Evolutionary conservation across 371 early-diverging fungal genomes (phyloP).

Genomic region (Zychaea mexicana): DNA sequence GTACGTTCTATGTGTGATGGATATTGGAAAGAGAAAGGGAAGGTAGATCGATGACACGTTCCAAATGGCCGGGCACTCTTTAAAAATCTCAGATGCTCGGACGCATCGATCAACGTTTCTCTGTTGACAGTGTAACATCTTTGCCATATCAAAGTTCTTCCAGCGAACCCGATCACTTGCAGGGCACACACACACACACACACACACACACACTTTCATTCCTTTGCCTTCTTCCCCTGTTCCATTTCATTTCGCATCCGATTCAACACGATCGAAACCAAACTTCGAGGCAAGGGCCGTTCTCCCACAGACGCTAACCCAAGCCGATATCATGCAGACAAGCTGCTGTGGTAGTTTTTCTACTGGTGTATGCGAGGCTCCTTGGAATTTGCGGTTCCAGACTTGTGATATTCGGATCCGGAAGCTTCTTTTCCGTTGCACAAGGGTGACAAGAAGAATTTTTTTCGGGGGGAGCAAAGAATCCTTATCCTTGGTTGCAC

Average conservation of each 20-base stretch:
- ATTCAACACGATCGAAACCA: no score
- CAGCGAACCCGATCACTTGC: conserved; percentile 12
- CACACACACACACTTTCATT: no score
- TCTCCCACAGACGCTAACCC: no score
- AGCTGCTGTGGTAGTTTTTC: no score
- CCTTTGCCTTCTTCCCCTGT: no score
- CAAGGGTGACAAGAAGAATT: conserved; percentile 2
- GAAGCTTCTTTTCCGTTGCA: background rate
- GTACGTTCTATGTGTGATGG: background rate
- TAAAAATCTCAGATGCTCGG: conserved; percentile 1
- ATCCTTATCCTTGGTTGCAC: conserved; percentile 9
- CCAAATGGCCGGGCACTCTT: conserved; percentile 8
- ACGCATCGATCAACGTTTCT: conserved; percentile 15
- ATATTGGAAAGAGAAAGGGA: conserved; percentile 4
- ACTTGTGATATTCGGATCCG: conserved; percentile 4
- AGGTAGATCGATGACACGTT: conserved; percentile 13
- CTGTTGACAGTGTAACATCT: conserved; percentile 15
- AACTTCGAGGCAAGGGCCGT: no score
- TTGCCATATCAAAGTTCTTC: conserved; percentile 4
- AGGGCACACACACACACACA: no score
- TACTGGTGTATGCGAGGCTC: no score
- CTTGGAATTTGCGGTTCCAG: conserved; percentile 4
- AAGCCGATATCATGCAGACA: background rate
- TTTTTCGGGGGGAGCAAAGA: background rate
- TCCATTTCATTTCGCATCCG: no score